Conservation (phyloP, 371 early-diverging fungal genomes). For the Fennellomyces sp. region DNA sequence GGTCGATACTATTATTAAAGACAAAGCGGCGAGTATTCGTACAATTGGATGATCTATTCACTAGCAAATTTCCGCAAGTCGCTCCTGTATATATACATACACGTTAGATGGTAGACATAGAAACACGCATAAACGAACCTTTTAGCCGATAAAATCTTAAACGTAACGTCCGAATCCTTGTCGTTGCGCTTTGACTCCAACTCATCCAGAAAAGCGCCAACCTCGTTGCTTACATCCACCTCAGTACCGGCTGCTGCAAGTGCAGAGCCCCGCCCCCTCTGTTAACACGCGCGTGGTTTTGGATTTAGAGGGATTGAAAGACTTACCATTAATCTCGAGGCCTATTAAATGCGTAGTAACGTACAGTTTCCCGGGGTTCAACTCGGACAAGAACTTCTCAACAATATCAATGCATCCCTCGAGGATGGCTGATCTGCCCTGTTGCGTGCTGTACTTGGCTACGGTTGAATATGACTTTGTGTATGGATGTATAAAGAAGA, state of each 20-base stretch:
- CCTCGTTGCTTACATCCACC: constrained; percentile 1
- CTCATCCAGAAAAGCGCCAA: background rate
- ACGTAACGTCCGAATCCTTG: constrained; percentile 11
- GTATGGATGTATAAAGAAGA: constrained; percentile 27
- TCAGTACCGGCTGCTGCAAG: background rate
- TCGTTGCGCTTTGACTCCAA: constrained; percentile 6
- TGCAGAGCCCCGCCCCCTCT: background rate
- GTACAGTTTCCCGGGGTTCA: constrained; percentile 30
- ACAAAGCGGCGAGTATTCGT: constrained; percentile 6
- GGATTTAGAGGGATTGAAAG: too few species aligned
- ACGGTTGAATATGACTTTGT: constrained; percentile 3
- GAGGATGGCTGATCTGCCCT: constrained; percentile 23
- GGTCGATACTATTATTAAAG: constrained; percentile 40
- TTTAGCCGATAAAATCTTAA: background rate
- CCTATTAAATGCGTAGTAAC: constrained; percentile 32
- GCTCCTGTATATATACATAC: background rate
- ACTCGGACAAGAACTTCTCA: background rate
- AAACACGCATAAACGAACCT: background rate
- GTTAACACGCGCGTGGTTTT: too few species aligned
- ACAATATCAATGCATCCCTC: constrained; percentile 10
- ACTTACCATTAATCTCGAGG: constrained; percentile 5
- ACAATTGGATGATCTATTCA: background rate
- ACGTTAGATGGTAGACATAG: background rate
- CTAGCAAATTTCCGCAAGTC: background rate
- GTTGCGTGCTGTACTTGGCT: constrained; percentile 18